Base-by-base conservation (phyloP, 805 yeast species). In the Barnettozyma vustinii region DNA sequence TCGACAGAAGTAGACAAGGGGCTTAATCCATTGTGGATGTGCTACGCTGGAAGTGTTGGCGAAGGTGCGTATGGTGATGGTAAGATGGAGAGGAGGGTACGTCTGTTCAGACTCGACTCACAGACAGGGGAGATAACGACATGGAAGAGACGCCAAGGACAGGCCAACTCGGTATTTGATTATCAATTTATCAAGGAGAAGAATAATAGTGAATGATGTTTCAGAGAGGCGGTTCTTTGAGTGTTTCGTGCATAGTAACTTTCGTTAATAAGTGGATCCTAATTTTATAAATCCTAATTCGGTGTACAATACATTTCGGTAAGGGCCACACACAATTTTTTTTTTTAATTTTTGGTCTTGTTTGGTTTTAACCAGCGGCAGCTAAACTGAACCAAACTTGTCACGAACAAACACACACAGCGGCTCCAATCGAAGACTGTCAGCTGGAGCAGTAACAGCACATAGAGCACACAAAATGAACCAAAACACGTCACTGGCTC, bases 1-100 rank as follows among this genome's bases (percentile, higher is more conserved):
- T 3, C 21, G 3, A 12, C 21, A 16, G 21, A 36, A 9, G 21
- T 12, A 36, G 39, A 16, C 3, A 25, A 42, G 3, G 47, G 37
- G 0, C 21, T 52, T 5, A 57, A 58, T 48, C 74, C 64, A 53
- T 65, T 68, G 46, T 80, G 86, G 85, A 63, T 83, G 52, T 83
- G 89, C 58, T 83, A 80, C 58, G 85, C 86, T 1, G 87, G 87
- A 21, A 79, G 77, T 1, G 70, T 74, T 12, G 87, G 87, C 15
- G 83, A 80, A 59, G 87, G 83, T 18, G 84, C 83, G 1, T 79
- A 80, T 56, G 84, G 77, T 2, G 80, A 81, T 2, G 26, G 75
- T 68, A 32, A 75, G 69, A 43, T 61, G 69, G 41, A 59, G 21
- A 71, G 87, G 59, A 71, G 83, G 48, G 60, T 81, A 25, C 61